Conservation (phyloP, 768 basidiomycete species). For the Termitomyces sp. region DNA sequence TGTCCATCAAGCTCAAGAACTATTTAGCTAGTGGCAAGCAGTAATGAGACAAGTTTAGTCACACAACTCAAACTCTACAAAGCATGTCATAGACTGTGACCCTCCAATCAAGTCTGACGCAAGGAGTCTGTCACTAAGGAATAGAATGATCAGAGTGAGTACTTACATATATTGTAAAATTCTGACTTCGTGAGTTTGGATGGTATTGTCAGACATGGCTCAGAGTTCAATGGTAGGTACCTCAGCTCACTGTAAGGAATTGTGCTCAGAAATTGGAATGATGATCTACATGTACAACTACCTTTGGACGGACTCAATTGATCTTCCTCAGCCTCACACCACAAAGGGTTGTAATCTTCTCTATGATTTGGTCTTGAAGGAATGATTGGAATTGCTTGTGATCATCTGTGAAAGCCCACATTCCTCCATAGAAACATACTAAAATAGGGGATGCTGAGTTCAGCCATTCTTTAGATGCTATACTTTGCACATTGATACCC, state of each 20-base stretch:
- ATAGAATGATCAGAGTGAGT: not conserved
- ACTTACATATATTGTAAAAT: constrained; percentile 30
- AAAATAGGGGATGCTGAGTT: not conserved
- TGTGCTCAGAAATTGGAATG: not conserved
- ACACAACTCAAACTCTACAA: constrained; percentile 23
- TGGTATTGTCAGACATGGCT: constrained; percentile 21
- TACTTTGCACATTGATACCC: constrained; percentile 2
- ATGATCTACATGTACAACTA: not conserved
- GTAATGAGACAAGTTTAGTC: not conserved
- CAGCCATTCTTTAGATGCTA: not conserved
- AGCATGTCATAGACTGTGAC: constrained; percentile 22
- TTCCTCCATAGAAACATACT: not conserved
- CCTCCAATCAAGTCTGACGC: constrained; percentile 23
- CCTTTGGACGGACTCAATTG: constrained; percentile 29
- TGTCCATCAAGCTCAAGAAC: not conserved
- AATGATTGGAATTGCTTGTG: constrained; percentile 26
- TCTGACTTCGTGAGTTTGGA: constrained; percentile 26
- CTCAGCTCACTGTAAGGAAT: constrained; percentile 24
- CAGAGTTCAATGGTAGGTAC: constrained; percentile 23
- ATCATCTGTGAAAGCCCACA: constrained; percentile 25
- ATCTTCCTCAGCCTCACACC: constrained; percentile 22
- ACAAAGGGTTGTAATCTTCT: constrained; percentile 16
- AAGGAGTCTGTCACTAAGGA: not conserved
- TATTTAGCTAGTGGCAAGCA: not conserved
- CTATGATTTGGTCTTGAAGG: constrained; percentile 20